A percentile compares a stretch with the other conserved stretches of the same genome.
phyloP scores from a whole-genome alignment of 345 rosid genomes.

The Eucalyptus sideroxylon region DNA sequence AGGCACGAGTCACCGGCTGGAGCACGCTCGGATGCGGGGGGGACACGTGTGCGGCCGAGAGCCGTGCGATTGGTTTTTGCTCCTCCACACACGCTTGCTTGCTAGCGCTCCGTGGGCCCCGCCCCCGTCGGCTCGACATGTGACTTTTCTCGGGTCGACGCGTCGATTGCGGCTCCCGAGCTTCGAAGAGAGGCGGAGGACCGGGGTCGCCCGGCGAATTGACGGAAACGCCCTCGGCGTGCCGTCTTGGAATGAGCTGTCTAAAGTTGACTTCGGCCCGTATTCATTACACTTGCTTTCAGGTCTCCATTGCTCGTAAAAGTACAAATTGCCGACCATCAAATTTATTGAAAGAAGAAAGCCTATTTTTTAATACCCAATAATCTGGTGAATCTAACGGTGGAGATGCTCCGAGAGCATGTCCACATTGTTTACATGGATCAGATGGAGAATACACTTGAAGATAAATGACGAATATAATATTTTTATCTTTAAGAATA shows the following conservation, averaged over 20 bases:
- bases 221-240: not conserved
- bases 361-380: not conserved
- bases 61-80: not conserved
- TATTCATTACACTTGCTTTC: not conserved
- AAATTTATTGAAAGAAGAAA: not conserved
- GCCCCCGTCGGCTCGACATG: not conserved
- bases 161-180: not conserved
- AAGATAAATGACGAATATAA: not conserved
- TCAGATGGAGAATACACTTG: not conserved
- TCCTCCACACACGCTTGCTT: not conserved
- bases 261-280: not conserved
- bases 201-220: not conserved
- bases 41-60: slow-evolving; percentile 26
- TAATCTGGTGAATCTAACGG: not conserved
- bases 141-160: not conserved
- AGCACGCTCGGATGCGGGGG: not conserved
- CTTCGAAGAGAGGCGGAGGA: not conserved
- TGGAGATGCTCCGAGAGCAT: not conserved
- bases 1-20: not conserved
- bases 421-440: not conserved
- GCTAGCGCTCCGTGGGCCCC: not conserved
- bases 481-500: not conserved
- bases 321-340: not conserved
- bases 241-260: not conserved
- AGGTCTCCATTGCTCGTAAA: not conserved